A percentile compares a stretch with the other conserved stretches of the same genome.
Evolutionary conservation across 495 filamentous ascomycete genomes (phyloP).

Genomic region (Hypoxylon rickii): DNA sequence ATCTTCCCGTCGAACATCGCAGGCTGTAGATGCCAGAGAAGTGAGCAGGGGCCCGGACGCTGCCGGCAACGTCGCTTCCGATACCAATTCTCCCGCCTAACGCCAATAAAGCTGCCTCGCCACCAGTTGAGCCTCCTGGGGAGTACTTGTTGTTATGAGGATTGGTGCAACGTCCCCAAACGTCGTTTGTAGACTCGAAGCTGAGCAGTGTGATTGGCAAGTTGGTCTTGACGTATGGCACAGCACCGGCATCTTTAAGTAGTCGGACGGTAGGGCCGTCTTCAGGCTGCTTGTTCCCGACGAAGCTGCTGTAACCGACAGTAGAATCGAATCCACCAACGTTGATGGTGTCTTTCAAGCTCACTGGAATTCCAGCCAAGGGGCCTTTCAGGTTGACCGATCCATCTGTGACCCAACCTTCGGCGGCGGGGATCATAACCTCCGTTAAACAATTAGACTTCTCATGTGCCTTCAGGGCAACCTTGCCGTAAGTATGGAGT

Average conservation of each 20-base stretch:
- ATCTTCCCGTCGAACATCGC: slow-evolving; percentile 92
- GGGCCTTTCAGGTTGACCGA: slow-evolving; percentile 78
- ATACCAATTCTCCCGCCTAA: slow-evolving; percentile 91
- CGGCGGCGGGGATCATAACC: slow-evolving; percentile 78
- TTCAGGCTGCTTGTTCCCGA: slow-evolving; percentile 62
- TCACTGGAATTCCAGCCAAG: slow-evolving; percentile 86
- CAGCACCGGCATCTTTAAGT: slow-evolving; percentile 90
- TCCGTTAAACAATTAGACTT: slow-evolving; percentile 94
- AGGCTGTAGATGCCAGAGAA: slow-evolving; percentile 90
- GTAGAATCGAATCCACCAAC: slow-evolving; percentile 86
- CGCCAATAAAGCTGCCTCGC: slow-evolving; percentile 84
- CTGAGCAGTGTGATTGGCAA: slow-evolving; percentile 88
- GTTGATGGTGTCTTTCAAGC: slow-evolving; percentile 83
- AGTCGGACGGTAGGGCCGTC: slow-evolving; percentile 79
- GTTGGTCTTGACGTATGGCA: slow-evolving; percentile 96
- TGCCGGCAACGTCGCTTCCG: slow-evolving; percentile 92
- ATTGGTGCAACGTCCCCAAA: slow-evolving; percentile 83
- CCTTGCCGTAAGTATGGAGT: slow-evolving; percentile 87
- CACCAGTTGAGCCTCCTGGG: slow-evolving; percentile 89
- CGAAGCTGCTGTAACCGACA: slow-evolving; percentile 78
- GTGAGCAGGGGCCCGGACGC: slow-evolving; percentile 85
- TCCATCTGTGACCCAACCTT: slow-evolving; percentile 67
- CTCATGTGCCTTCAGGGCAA: slow-evolving; percentile 80
- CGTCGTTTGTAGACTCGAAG: slow-evolving; percentile 90
- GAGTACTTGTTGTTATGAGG: slow-evolving; percentile 84